Conservation (phyloP, 2,329 filamentous ascomycete species). For the Botrytis pseudocinerea region DNA sequence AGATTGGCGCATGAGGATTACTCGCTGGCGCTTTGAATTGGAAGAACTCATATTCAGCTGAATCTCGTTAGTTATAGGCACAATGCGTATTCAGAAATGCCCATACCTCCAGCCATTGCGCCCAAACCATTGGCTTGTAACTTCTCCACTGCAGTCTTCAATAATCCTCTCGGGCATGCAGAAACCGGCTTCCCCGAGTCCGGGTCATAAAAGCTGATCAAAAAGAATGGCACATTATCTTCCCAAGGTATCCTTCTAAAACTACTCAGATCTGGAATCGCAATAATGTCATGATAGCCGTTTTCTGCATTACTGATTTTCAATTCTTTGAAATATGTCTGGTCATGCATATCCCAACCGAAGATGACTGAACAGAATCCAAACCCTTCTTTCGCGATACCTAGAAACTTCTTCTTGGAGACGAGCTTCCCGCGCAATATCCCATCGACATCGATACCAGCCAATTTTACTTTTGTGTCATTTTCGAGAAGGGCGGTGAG, state of each 20-base stretch:
- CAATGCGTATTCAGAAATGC: constrained; percentile 3
- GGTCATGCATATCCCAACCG: constrained; percentile 96
- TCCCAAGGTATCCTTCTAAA: constrained; percentile 92
- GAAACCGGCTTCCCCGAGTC: constrained; percentile 70
- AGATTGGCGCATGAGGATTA: constrained; percentile 45
- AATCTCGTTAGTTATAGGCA: constrained; percentile 13
- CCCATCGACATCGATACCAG: constrained; percentile 84
- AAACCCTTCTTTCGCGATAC: constrained; percentile 76
- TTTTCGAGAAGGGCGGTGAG: constrained; percentile 66
- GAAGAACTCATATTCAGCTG: constrained; percentile 94
- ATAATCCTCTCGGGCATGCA: constrained; percentile 75
- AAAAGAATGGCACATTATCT: constrained; percentile 79
- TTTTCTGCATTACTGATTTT: constrained; percentile 88
- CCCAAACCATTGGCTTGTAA: constrained; percentile 68
- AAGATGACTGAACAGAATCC: constrained; percentile 95
- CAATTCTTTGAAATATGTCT: constrained; percentile 83
- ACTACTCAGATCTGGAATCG: constrained; percentile 73
- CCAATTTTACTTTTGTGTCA: constrained; percentile 82
- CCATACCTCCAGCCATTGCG: constrained; percentile 85
- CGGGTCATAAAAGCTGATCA: constrained; percentile 81
- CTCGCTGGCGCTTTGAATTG: constrained; percentile 72
- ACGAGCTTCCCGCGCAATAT: constrained; percentile 86
- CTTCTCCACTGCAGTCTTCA: constrained; percentile 68
- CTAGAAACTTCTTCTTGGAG: constrained; percentile 90
- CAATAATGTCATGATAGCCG: constrained; percentile 83